A percentile compares a stretch with the other conserved stretches of the same genome.
These are phyloP conservation scores for Celoporthe dispersa DNA, from an alignment of 2,329 filamentous ascomycete genomes.

Conservation along the genomic window DNA sequence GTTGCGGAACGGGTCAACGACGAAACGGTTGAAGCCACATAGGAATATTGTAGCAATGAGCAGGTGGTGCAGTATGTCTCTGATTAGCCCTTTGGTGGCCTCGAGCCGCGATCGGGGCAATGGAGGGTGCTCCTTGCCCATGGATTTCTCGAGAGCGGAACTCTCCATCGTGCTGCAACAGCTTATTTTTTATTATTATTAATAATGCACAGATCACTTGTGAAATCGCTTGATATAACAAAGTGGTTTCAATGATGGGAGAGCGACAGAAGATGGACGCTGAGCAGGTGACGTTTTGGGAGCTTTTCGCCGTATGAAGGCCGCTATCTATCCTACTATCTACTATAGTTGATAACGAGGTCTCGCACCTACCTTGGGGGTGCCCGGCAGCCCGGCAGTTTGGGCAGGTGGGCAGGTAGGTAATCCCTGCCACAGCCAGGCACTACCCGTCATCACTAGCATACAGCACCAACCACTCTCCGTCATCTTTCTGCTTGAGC, in stretches of 20 bases:
- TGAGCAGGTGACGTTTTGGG: not conserved
- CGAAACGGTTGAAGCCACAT: not conserved
- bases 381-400: no score
- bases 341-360: not conserved
- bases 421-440: not conserved
- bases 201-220: not conserved
- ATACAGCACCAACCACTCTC: not conserved
- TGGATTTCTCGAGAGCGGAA: conserved; percentile 16
- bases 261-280: not conserved
- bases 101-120: conserved; percentile 11
- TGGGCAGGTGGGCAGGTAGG: no score
- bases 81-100: not conserved
- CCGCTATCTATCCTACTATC: not conserved
- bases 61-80: not conserved
- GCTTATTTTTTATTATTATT: not conserved
- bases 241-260: not conserved
- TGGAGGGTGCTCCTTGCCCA: conserved; percentile 18
- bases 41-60: not conserved
- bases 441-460: not conserved
- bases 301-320: not conserved
- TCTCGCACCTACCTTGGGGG: no score
- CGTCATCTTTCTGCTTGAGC: not conserved
- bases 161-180: not conserved
- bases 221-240: not conserved
- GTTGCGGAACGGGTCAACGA: not conserved